Conservation (phyloP, 352 stramenopile genomes). For the Aphanomyces stellatus region DNA sequence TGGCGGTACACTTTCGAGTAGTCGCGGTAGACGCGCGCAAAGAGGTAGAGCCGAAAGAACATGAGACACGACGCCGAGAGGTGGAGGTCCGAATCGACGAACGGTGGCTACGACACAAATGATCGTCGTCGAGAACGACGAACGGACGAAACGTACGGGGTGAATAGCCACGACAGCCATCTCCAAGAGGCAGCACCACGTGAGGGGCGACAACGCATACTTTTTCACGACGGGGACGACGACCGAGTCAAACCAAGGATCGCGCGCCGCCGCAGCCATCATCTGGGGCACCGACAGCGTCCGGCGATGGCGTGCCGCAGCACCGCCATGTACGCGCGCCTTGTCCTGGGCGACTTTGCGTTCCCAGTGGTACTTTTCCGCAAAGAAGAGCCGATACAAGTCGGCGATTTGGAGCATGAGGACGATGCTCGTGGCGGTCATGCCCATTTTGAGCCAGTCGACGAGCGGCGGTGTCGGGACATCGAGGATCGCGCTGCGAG, state of each 20-base stretch:
- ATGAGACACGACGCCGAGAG: background rate
- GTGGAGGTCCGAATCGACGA: background rate
- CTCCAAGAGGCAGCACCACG: background rate
- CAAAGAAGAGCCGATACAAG: background rate
- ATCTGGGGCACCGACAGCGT: too few species aligned
- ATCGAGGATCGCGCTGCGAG: background rate
- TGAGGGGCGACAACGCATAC: background rate
- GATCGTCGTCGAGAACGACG: background rate
- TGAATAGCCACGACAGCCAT: background rate
- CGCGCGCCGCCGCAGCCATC: too few species aligned
- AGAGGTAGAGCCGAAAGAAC: slow-evolving; percentile 1
- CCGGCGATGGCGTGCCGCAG: too few species aligned
- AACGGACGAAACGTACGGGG: too few species aligned
- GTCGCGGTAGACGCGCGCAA: background rate
- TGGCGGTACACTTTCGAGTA: background rate
- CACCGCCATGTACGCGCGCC: background rate
- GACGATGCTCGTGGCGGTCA: background rate
- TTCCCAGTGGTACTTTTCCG: background rate
- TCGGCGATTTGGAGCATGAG: background rate
- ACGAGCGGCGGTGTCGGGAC: background rate
- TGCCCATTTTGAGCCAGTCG: background rate
- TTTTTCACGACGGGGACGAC: background rate
- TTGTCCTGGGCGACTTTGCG: background rate
- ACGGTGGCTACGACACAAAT: background rate
- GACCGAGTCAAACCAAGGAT: too few species aligned